phyloP scores from a whole-genome alignment of 2,329 filamentous ascomycete species.

The Moelleriella libera region DNA sequence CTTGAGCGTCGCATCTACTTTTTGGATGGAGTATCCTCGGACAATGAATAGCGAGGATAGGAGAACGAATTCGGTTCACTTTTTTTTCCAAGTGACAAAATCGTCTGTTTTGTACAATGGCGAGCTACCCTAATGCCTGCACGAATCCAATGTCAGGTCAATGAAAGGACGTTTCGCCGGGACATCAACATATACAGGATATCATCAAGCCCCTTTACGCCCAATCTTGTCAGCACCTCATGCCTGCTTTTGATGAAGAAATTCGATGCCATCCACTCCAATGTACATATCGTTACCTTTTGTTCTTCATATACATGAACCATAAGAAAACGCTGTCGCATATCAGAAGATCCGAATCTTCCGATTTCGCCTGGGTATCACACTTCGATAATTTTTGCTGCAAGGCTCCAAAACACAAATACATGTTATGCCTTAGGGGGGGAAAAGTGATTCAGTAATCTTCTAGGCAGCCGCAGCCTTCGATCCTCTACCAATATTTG shows the following conservation, averaged over 20 bases:
- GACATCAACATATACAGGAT: too few relatives aligned
- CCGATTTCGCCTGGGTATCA: constrained; percentile 21
- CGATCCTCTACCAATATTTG: constrained; percentile 16
- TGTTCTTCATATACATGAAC: not conserved
- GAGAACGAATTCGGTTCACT: too few relatives aligned
- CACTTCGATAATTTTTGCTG: constrained; percentile 8
- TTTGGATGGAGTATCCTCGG: too few relatives aligned
- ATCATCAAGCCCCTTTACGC: too few relatives aligned
- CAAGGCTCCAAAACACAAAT: too few relatives aligned
- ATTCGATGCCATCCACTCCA: not conserved
- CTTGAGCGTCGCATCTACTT: too few relatives aligned
- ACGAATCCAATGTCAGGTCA: not conserved
- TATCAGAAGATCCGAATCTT: constrained; percentile 8
- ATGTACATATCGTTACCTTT: not conserved
- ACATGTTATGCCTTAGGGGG: too few relatives aligned
- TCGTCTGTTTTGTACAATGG: not conserved
- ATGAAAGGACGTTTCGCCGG: not conserved
- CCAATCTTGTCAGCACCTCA: not conserved
- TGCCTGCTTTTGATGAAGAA: not conserved
- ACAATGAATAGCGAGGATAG: too few relatives aligned
- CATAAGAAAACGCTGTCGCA: not conserved
- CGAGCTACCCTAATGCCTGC: not conserved
- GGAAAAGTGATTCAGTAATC: not conserved
- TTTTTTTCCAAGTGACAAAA: too few relatives aligned
- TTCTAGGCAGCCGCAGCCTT: constrained; percentile 20